Percentiles rank a stretch among this genome's conserved stretches.
Evolutionary conservation across 306 rosid species (phyloP).

Genomic region (Quercus mongolica): DNA sequence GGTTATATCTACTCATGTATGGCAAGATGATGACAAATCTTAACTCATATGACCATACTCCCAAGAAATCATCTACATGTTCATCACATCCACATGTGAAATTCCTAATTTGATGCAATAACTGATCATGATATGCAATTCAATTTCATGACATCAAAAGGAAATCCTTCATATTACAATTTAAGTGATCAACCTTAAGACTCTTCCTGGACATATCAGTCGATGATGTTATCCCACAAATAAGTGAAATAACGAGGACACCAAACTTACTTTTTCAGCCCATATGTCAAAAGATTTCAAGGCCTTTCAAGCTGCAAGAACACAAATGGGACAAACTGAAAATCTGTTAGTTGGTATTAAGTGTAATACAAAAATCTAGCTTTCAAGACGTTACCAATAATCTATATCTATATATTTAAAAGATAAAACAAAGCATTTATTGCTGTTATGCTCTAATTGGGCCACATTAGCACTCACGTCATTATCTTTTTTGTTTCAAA

Average conservation of each 20-base stretch:
- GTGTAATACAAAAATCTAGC: background rate
- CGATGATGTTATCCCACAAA: conserved; percentile 66
- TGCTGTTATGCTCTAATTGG: fast-evolving
- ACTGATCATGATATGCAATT: no score
- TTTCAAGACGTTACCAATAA: background rate
- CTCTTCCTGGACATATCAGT: conserved; percentile 42
- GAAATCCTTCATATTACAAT: no score
- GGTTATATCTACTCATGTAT: no score
- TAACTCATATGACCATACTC: no score
- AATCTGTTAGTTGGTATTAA: background rate
- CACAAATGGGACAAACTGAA: background rate
- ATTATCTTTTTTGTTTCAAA: no score
- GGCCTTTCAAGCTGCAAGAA: conserved; percentile 81
- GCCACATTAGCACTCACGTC: fast-evolving
- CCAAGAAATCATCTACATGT: no score
- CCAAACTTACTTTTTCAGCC: conserved; percentile 63
- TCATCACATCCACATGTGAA: no score
- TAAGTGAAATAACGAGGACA: conserved; percentile 35
- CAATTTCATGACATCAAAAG: no score
- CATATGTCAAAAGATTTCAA: conserved; percentile 68
- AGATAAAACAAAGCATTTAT: no score
- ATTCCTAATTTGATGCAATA: no score
- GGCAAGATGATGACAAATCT: no score
- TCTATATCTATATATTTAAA: background rate
- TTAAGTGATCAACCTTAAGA: conserved; percentile 52